phyloP scores from a whole-genome alignment of 208 protist genomes.

The Trichomonas tenax region DNA sequence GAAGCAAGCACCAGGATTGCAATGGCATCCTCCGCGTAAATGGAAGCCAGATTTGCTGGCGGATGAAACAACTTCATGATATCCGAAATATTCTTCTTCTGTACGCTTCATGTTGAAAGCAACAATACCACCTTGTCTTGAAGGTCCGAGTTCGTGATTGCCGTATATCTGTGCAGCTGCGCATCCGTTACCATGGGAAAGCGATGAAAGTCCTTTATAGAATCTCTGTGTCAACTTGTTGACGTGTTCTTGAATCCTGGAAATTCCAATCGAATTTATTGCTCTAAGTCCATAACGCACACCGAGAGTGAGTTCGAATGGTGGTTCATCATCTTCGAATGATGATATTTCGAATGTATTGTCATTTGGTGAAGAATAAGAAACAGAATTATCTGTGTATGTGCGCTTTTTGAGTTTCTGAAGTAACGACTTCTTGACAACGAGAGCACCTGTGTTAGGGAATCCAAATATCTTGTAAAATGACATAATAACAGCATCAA shows the following conservation, averaged over 20 bases:
- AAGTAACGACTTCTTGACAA: background rate
- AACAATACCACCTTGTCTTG: conserved; percentile 5
- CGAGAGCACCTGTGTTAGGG: conserved; percentile 23
- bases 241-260: background rate
- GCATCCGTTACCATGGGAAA: background rate
- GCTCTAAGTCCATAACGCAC: background rate
- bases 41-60: conserved; percentile 8
- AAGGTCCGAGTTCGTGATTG: background rate
- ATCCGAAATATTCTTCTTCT: background rate
- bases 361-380: background rate
- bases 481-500: conserved; percentile 12
- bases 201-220: background rate
- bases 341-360: background rate
- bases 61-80: background rate
- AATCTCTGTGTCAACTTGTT: background rate
- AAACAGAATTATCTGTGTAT: background rate
- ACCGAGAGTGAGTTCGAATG: background rate
- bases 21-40: conserved; percentile 19
- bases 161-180: background rate
- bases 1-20: conserved; percentile 27
- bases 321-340: conserved; percentile 23
- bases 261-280: background rate
- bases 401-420: background rate
- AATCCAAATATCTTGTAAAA: conserved; percentile 30
- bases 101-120: background rate